A percentile compares a stretch with the other conserved stretches of the same genome.
Conservation (phyloP, 2,329 filamentous ascomycete genomes). For the Alternaria tenuissima region DNA sequence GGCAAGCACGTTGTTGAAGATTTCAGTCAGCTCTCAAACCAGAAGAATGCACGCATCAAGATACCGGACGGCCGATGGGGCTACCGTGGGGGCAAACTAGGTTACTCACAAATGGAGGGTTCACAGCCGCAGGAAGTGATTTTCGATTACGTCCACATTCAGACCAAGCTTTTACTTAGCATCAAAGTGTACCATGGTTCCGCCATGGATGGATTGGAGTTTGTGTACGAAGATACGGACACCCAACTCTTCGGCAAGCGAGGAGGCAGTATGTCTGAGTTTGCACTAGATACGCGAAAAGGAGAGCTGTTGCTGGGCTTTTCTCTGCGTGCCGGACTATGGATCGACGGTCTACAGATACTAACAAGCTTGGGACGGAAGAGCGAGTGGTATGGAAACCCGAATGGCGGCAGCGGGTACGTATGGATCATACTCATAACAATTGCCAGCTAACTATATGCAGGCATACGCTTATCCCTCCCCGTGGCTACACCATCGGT, state of each 20-base stretch:
- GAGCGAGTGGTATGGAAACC: slow-evolving; percentile 85
- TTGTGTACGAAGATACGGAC: slow-evolving; percentile 87
- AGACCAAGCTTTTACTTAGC: slow-evolving; percentile 76
- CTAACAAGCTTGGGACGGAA: slow-evolving; percentile 87
- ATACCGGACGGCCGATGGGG: slow-evolving; percentile 77
- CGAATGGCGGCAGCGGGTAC: slow-evolving; percentile 81
- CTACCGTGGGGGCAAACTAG: slow-evolving; percentile 78
- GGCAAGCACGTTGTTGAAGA: slow-evolving; percentile 81
- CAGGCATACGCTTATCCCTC: slow-evolving; percentile 88
- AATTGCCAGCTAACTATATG: slow-evolving; percentile 30
- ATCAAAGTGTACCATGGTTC: slow-evolving; percentile 80
- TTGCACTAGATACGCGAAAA: slow-evolving; percentile 81
- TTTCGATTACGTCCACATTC: slow-evolving; percentile 69
- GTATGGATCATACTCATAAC: slow-evolving; percentile 51
- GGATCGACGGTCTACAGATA: slow-evolving; percentile 89
- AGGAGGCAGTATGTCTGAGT: slow-evolving; percentile 74
- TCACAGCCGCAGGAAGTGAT: slow-evolving; percentile 76
- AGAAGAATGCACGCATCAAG: slow-evolving; percentile 75
- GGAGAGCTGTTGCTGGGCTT: slow-evolving; percentile 92
- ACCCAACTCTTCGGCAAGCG: slow-evolving; percentile 86
- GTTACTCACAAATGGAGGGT: slow-evolving; percentile 74
- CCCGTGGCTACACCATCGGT: slow-evolving; percentile 85
- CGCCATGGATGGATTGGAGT: slow-evolving; percentile 86
- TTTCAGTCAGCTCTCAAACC: slow-evolving; percentile 69
- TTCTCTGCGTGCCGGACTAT: slow-evolving; percentile 77